Evolutionary conservation across 2,329 filamentous ascomycete genomes (phyloP), one percentile per base, ranked within the genome.

Genomic region (Hymenoscyphus fructigenus): DNA sequence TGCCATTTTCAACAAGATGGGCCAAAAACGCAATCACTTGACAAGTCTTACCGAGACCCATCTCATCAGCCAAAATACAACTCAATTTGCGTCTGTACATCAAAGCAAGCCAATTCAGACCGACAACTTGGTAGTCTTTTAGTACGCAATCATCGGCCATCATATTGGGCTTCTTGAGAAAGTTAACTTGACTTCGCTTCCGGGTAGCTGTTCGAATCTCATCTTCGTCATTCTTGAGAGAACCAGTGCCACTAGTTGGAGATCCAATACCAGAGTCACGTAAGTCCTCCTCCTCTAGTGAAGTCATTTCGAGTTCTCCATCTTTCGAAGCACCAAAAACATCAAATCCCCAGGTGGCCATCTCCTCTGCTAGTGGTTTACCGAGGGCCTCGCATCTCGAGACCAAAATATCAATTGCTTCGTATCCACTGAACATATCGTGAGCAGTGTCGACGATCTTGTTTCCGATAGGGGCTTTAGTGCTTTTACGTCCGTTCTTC

Each of bases 31-130:
- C 88, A 70, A 99, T 97, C 67, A 98, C 92, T 74, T 99, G 94
- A 72, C 93, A 97, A 0, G 95, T 99, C 82, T 99, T 99, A 57
- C 95, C 95, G 50, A 94, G 81, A 60, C 91, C 95, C 95, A 99
- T 99, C 75, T 99, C 95, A 75, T 99, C 95, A 1, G 95, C 95
- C 20, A 99, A 82, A 64, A 99, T 98, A 68, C 93, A 94, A 57
- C 92, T 94, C 60, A 96, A 85, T 32, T 88, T 84, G 65, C 91
- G 88, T 61, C 88, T 84, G 79, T 92, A 96, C 15, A 99, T 83
- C 57, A 98, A 79, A 63, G 89, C 88, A 74, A 99, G 85, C 95
- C 95, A 99, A 75, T 98, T 98, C 60, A 99, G 84, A 3, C 95
- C 95, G 34, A 96, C 92, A 23, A 98, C 80, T 75, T 99, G 95